These are phyloP conservation scores for Monilinia laxa DNA, from an alignment of 2,329 filamentous ascomycete genomes.

Conservation along the genomic window DNA sequence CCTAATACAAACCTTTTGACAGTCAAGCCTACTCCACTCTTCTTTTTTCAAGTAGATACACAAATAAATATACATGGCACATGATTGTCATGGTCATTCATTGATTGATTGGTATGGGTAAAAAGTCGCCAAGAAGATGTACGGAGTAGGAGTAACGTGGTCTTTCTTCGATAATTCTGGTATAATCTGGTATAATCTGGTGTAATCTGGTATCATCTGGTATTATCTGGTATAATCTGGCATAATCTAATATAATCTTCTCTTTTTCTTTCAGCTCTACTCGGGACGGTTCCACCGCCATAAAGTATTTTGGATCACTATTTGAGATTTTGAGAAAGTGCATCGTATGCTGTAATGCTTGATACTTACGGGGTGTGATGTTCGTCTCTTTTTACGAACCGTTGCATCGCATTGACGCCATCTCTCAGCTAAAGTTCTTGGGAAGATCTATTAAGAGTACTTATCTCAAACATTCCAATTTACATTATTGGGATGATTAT, in stretches of 20 bases:
- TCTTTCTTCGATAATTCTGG: not conserved
- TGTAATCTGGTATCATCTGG: no score
- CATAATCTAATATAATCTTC: not conserved
- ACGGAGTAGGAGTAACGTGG: not conserved
- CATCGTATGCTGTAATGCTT: not conserved
- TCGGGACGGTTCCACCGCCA: constrained; percentile 17
- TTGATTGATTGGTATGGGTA: not conserved
- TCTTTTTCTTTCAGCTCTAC: constrained; percentile 17
- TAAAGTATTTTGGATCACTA: constrained; percentile 6
- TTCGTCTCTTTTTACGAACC: constrained; percentile 15
- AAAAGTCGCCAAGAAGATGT: not conserved
- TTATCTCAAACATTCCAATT: constrained; percentile 11
- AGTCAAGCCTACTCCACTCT: constrained; percentile 8
- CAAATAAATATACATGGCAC: constrained; percentile 6
- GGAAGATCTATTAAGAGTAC: not conserved
- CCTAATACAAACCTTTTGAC: not conserved
- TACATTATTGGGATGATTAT: constrained; percentile 6
- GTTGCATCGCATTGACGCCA: constrained; percentile 22
- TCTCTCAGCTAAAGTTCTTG: constrained; percentile 8
- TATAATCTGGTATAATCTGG: no score
- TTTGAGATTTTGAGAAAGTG: not conserved
- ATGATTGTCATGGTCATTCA: not conserved
- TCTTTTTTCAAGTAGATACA: not conserved
- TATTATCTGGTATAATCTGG: no score
- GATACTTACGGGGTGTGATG: not conserved